Evolutionary conservation across 1,284 basidiomycete genomes (phyloP), one percentile per base, ranked within the genome.

Genomic region (Bjerkandera adusta): DNA sequence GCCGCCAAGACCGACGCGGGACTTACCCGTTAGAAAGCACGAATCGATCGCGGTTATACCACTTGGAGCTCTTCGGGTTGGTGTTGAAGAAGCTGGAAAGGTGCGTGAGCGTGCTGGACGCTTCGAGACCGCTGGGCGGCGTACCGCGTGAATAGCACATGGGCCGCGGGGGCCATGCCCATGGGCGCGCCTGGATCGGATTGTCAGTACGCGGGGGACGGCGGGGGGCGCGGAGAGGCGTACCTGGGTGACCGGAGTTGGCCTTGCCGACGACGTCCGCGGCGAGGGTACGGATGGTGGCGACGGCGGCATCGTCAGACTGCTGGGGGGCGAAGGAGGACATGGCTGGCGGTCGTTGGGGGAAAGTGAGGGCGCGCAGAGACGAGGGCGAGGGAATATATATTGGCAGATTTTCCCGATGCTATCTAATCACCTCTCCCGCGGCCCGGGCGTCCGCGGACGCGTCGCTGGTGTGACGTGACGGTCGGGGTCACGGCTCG

Each of bases 221-320:
- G 21, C 25, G 20, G 11, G n/a, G n/a, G n/a, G n/a, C n/a, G n/a
- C n/a, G n/a, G n/a, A n/a, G n/a, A n/a, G 21, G 33, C 67, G 54
- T 47, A 85, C 91, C 90, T 51, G 91, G 92, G 71, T 94, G 91
- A 52, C 92, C 92, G 59, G 91, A 94, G 81, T 96, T 96, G 62
- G 92, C 85, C 71, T 91, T 82, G 50, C 68, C 78, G 41, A 88
- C 83, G 54, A 81, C 72, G 72, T 88, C 84, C 33, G 82, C 87
- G 43, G 85, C 80, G 49, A 86, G 76, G 43, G 81, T 78, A 52
- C 84, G 78, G 66, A 86, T 87, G 45, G 83, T 85, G 48, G 81
- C 76, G 57, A 87, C 72, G 57, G 75, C 73, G 51, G 73, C 65
- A 47, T 77, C 71, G 66, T 92, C 89, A 49, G 71, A 64, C 50